These are phyloP conservation scores for Pirum gemmata DNA, from an alignment of 78 protist genomes.

Conservation along the genomic window DNA sequence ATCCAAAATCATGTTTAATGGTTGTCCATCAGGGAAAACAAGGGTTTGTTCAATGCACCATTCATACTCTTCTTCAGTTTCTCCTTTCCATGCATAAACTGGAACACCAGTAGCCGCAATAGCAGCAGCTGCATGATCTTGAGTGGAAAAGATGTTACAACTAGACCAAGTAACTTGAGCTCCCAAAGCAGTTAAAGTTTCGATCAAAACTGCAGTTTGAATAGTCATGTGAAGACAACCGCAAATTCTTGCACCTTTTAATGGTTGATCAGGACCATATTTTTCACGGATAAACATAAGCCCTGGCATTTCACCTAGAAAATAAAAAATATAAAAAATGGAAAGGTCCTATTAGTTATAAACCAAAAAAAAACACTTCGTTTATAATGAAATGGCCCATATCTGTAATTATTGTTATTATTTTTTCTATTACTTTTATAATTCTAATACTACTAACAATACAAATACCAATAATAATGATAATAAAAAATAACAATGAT, in stretches of 20 bases:
- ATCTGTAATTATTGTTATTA: too few species aligned
- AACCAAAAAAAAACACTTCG: too few species aligned
- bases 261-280: slow-evolving; percentile 84
- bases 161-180: slow-evolving; percentile 94
- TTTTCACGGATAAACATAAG: slow-evolving; percentile 87
- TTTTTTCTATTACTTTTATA: too few species aligned
- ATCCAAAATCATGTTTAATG: slow-evolving; percentile 86
- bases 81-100: slow-evolving; percentile 98
- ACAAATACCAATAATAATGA: too few species aligned
- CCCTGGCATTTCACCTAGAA: slow-evolving; percentile 98
- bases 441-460: too few species aligned
- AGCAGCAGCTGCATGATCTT: slow-evolving; percentile 99
- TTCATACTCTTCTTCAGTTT: slow-evolving; percentile 96
- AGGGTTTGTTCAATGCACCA: slow-evolving; percentile 85
- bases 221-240: slow-evolving; percentile 99
- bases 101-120: slow-evolving; percentile 90
- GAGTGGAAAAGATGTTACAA: slow-evolving; percentile 99
- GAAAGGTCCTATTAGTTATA: too few species aligned
- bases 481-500: too few species aligned
- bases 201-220: slow-evolving; percentile 97
- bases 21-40: slow-evolving; percentile 72
- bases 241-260: slow-evolving; percentile 84
- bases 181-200: slow-evolving; percentile 91
- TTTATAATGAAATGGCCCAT: too few species aligned
- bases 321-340: too few species aligned